Conservation (phyloP, 306 rosid species). For the Quercus robur region DNA sequence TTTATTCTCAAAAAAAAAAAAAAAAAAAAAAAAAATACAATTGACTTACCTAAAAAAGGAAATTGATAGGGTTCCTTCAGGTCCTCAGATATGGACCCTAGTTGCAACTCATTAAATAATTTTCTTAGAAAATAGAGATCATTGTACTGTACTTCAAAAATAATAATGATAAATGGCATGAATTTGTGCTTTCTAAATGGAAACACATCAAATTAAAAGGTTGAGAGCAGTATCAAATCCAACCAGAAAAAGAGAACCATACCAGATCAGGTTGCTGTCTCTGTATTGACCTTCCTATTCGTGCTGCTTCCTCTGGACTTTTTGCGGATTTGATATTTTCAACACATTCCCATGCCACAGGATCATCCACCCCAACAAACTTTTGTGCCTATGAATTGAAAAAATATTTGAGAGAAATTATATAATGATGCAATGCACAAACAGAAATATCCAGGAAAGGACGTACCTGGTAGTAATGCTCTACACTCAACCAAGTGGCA, state of each 20-base stretch:
- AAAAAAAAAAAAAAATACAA: neutral
- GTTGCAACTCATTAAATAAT: neutral
- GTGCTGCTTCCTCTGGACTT: constrained; percentile 94
- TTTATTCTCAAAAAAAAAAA: neutral
- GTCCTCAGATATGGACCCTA: neutral
- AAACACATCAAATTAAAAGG: neutral
- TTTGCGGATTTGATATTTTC: constrained; percentile 68
- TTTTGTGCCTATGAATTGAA: constrained; percentile 60
- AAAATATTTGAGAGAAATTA: constrained; percentile 1
- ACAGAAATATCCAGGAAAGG: constrained; percentile 12
- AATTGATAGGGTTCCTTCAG: neutral
- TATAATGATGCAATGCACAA: constrained; percentile 3
- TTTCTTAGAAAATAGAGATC: neutral
- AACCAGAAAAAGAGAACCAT: constrained; percentile 14
- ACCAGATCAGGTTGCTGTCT: constrained; percentile 69
- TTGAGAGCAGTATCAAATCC: neutral
- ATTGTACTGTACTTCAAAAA: neutral
- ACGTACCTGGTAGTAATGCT: constrained; percentile 93
- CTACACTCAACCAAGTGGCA: constrained; percentile 75
- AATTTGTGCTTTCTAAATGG: neutral
- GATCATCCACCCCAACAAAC: constrained; percentile 65
- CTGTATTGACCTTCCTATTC: constrained; percentile 79
- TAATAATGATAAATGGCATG: too few relatives aligned
- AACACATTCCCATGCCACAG: constrained; percentile 52
- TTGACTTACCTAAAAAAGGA: neutral